A percentile compares a stretch with the other conserved stretches of the same genome.
Evolutionary conservation across 495 filamentous ascomycete species (phyloP).

Genomic region (Neurospora sp.): DNA sequence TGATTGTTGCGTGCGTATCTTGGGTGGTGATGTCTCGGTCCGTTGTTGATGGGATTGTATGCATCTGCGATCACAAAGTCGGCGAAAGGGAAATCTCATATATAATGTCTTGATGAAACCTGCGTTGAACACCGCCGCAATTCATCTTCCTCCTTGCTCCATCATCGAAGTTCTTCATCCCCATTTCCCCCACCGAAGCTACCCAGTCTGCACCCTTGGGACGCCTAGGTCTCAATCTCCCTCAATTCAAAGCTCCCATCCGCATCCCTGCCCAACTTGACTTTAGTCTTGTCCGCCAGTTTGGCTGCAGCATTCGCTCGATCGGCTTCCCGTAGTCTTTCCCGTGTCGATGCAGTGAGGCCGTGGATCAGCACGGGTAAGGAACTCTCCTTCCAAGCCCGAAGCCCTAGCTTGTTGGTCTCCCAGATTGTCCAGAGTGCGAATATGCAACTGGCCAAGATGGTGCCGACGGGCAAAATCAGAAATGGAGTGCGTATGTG

Average conservation of each 20-base stretch:
- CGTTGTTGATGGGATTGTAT: neutral
- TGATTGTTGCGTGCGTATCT: neutral
- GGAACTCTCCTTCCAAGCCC: neutral
- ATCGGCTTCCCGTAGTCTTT: neutral
- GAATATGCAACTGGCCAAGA: neutral
- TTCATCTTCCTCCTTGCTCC: neutral
- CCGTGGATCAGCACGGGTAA: neutral
- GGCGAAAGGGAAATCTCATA: neutral
- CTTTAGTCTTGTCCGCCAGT: neutral
- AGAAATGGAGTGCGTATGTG: neutral
- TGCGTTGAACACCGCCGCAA: neutral
- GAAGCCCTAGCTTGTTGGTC: neutral
- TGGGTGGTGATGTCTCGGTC: neutral
- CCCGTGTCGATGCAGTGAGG: neutral
- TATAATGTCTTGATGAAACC: no score
- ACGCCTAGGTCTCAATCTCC: neutral
- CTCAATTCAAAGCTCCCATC: neutral
- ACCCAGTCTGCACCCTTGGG: constrained; percentile 38
- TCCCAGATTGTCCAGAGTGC: neutral
- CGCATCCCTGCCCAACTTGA: neutral
- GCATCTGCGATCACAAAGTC: neutral
- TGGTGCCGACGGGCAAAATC: neutral
- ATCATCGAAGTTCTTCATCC: neutral
- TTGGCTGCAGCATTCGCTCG: neutral
- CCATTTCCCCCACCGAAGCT: constrained; percentile 26